A percentile compares a stretch with the other conserved stretches of the same genome.
These are phyloP conservation scores for Zygotorulaspora danielsina DNA, from an alignment of 805 yeast genomes.

Conservation along the genomic window DNA sequence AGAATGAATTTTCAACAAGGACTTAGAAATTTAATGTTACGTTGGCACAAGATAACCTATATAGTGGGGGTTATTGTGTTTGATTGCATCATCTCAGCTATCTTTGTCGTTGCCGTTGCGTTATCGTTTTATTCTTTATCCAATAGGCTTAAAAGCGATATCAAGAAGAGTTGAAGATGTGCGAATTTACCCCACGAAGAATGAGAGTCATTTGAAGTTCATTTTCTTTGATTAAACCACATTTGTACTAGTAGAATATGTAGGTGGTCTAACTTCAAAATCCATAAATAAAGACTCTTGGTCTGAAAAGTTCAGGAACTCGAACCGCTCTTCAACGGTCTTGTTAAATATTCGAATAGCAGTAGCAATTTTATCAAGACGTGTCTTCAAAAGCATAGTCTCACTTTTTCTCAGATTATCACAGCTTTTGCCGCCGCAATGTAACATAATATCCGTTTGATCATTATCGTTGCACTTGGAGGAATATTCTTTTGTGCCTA, in stretches of 20 bases:
- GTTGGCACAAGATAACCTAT: constrained; percentile 24
- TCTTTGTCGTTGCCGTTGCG: constrained; percentile 20
- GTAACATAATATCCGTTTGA: background rate
- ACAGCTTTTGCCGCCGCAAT: background rate
- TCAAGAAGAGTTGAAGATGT: constrained; percentile 1
- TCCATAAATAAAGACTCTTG: constrained; percentile 23
- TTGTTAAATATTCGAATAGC: constrained; percentile 24
- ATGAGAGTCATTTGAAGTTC: no score
- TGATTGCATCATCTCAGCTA: constrained; percentile 14
- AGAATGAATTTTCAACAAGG: constrained; percentile 30
- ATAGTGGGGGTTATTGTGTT: constrained; percentile 23
- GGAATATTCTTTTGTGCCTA: constrained; percentile 5
- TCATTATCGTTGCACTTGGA: no score
- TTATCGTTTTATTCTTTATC: constrained; percentile 16
- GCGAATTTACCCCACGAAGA: no score
- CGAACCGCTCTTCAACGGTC: constrained; percentile 27
- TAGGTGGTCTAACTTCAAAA: constrained; percentile 19
- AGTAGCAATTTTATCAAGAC: constrained; percentile 17
- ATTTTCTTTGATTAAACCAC: background rate
- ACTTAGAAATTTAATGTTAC: constrained; percentile 30
- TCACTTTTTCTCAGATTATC: background rate
- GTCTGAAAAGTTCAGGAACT: constrained; percentile 22
- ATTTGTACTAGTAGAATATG: constrained; percentile 2
- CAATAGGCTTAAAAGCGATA: constrained; percentile 2
- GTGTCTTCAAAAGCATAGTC: constrained; percentile 17